Conservation (phyloP, 345 rosid species). For the Conringia planisiliqua region DNA sequence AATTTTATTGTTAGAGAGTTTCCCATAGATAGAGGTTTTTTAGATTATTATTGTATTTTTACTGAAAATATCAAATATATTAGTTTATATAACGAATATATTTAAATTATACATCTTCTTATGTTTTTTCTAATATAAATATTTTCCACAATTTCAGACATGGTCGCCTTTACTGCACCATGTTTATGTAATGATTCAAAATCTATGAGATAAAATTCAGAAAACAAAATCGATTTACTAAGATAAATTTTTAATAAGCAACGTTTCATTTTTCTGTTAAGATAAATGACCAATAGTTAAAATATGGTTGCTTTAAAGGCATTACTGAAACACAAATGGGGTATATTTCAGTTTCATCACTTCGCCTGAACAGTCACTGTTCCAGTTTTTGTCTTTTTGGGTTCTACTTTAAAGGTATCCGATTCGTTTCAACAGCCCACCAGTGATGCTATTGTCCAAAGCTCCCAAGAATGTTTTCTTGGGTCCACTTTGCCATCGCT, state of each 20-base stretch:
- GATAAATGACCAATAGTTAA: neutral
- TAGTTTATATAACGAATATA: too few relatives aligned
- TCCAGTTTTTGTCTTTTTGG: conserved; percentile 16
- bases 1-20: too few relatives aligned
- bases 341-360: conserved; percentile 10
- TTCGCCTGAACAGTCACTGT: conserved; percentile 17
- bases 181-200: neutral
- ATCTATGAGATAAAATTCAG: too few relatives aligned
- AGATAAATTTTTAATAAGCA: neutral
- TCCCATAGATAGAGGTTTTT: too few relatives aligned
- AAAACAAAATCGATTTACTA: neutral
- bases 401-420: conserved; percentile 28
- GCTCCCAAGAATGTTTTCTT: conserved; percentile 25
- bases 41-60: too few relatives aligned
- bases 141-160: too few relatives aligned
- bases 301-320: neutral
- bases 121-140: too few relatives aligned
- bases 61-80: neutral
- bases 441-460: conserved; percentile 32
- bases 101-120: too few relatives aligned
- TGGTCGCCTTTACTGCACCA: neutral
- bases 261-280: neutral
- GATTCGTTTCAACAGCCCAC: conserved; percentile 32
- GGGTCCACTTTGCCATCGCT: conserved; percentile 32
- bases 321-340: neutral